phyloP scores from a whole-genome alignment of 164 flowering plant species.

The Liriodendron chinense region DNA sequence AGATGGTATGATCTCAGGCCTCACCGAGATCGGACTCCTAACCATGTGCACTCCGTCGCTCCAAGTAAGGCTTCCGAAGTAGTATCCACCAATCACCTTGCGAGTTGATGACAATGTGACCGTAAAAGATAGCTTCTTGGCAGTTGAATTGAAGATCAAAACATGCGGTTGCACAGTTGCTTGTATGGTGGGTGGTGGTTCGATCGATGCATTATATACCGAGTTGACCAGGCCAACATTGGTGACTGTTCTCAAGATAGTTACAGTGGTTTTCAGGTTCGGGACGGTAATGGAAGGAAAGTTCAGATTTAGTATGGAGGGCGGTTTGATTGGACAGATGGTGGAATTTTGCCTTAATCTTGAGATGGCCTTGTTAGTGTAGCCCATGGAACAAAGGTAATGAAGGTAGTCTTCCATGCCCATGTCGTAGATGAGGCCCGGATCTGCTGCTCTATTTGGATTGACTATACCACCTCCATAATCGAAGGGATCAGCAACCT shows the following conservation, averaged over 20 bases:
- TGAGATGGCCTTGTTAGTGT: constrained; percentile 17
- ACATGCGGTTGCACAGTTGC: constrained; percentile 40
- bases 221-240: constrained; percentile 40
- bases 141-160: constrained; percentile 37
- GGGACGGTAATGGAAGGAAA: constrained; percentile 51
- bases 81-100: constrained; percentile 36
- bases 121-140: constrained; percentile 32
- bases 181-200: constrained; percentile 38
- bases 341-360: constrained; percentile 13
- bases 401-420: constrained; percentile 25
- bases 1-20: background rate
- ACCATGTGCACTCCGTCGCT: constrained; percentile 25
- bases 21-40: constrained; percentile 29
- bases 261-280: constrained; percentile 26
- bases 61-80: constrained; percentile 52
- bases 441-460: constrained; percentile 40
- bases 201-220: constrained; percentile 25
- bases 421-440: constrained; percentile 41
- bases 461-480: constrained; percentile 36
- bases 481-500: constrained; percentile 38
- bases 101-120: constrained; percentile 26
- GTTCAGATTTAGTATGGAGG: constrained; percentile 28
- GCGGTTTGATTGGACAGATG: constrained; percentile 12
- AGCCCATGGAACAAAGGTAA: constrained; percentile 39
- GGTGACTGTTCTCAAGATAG: constrained; percentile 40